Base-by-base conservation (phyloP, 2,329 filamentous ascomycete genomes). In the Fusarium nematophilum region DNA sequence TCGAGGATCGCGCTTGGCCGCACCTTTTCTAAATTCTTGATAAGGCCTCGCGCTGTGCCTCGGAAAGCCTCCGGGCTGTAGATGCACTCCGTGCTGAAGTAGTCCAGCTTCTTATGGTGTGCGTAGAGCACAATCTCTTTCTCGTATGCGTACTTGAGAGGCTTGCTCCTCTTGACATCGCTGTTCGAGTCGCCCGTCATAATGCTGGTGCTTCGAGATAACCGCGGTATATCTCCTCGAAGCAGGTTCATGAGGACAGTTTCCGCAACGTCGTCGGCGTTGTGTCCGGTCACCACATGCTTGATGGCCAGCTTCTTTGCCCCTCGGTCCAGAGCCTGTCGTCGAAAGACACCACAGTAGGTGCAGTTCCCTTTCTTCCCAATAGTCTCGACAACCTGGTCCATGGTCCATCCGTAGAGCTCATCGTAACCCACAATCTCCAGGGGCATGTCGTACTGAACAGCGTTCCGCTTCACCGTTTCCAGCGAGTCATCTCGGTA, bases 321-420 rank as follows among this genome's bases (percentile, higher is more conserved):
- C 14, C 95, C 95, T 8, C 95, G 87, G 74, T 99, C 95, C 27
- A 99, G 82, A 2, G 95, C 95, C 78, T 99, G 95, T 54, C 96
- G 85, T 48, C 95, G 84, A 73, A 99, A 99, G 14, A 99, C 95
- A 11, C 95, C 95, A 71, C 95, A 99, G 72, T 99, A 99, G 25
- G 96, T 99, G 83, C 95, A 99, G 76, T 99, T 99, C 25, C 94
- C 93, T 76, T 97, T 98, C 79, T 97, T 98, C 11, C 95, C 95
- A 44, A 99, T 91, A 40, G 94, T 92, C 69, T 93, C 91, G 4
- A 99, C 96, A 9, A 99, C 95, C 72, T 98, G 92, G 71, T 99
- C 95, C 95, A 99, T 99, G 1, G 93, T 97, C 95, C 95, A 99
- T 8, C 94, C 95, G 73, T 99, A 99, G 9, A 99, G 81, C 70